Conservation (phyloP, 2,329 filamentous ascomycete genomes). For the Scytalidium sp. region DNA sequence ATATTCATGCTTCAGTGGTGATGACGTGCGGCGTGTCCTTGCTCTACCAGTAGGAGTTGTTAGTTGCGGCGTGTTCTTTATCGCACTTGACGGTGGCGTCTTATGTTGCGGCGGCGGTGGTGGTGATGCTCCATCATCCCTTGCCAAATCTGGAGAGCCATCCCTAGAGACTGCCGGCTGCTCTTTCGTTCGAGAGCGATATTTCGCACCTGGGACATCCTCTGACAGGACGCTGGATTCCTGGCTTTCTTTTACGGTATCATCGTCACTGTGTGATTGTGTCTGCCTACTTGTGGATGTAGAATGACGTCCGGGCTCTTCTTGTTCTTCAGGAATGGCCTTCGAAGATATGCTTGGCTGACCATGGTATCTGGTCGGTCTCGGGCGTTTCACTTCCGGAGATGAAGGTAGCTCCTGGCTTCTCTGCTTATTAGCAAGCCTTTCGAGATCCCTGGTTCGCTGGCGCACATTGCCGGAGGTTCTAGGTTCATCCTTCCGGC, state of each 20-base stretch:
- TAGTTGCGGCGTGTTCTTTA: slow-evolving; percentile 27
- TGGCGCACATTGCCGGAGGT: background rate
- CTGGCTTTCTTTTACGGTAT: background rate
- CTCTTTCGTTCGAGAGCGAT: background rate
- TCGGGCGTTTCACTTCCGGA: slow-evolving; percentile 8
- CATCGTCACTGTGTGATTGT: no score
- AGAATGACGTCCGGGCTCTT: background rate
- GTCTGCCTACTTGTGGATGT: no score
- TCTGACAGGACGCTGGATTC: background rate
- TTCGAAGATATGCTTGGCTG: background rate
- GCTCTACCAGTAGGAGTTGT: slow-evolving; percentile 20
- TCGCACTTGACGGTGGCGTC: slow-evolving; percentile 37
- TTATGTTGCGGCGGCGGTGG: slow-evolving; percentile 25
- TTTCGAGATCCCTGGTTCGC: background rate
- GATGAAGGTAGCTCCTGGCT: background rate
- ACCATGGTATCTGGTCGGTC: slow-evolving; percentile 14
- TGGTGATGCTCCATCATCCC: slow-evolving; percentile 15
- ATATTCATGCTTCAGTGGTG: slow-evolving; percentile 95
- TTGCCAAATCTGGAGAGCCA: background rate
- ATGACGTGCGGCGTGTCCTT: slow-evolving; percentile 72
- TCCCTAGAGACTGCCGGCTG: background rate
- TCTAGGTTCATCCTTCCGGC: slow-evolving; percentile 4
- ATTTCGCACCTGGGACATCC: background rate
- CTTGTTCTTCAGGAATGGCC: background rate
- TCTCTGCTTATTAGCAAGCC: background rate